Conservation (phyloP, 192 early-diverging fungal species). For the Chytriomyces sp. region DNA sequence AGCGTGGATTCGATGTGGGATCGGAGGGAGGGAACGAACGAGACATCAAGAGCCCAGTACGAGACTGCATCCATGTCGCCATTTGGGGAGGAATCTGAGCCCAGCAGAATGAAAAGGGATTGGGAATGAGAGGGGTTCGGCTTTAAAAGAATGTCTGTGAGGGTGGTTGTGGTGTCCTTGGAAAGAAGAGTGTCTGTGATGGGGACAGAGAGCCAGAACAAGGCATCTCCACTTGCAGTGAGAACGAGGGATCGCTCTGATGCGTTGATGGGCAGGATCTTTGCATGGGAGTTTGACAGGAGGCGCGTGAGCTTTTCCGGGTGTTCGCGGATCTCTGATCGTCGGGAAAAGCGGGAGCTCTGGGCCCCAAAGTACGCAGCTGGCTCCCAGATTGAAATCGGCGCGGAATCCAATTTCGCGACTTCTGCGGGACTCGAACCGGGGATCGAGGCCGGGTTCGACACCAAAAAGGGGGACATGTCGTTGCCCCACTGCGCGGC, state of each 20-base stretch:
- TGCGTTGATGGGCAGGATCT: not conserved
- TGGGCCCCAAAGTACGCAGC: not conserved
- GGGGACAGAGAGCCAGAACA: too few relatives aligned
- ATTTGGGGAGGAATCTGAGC: not conserved
- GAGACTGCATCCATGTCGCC: not conserved
- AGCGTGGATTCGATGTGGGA: not conserved
- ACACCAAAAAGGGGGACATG: too few relatives aligned
- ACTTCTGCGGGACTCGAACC: too few relatives aligned
- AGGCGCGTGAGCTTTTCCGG: not conserved
- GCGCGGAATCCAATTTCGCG: too few relatives aligned
- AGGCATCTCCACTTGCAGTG: not conserved
- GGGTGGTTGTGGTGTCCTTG: too few relatives aligned
- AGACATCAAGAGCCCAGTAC: conserved; percentile 15
- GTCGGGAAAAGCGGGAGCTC: not conserved
- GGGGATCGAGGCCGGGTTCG: too few relatives aligned
- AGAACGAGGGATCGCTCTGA: not conserved
- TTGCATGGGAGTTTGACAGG: not conserved
- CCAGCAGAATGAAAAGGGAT: not conserved
- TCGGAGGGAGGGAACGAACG: not conserved
- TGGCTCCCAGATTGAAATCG: too few relatives aligned
- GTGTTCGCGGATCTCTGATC: not conserved
- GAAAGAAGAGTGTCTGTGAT: too few relatives aligned
- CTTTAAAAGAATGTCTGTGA: too few relatives aligned
- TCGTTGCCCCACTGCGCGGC: conserved; percentile 17
- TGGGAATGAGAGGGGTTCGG: not conserved